A percentile compares a stretch with the other conserved stretches of the same genome.
These are phyloP conservation scores for Escallonia herrerae DNA, from an alignment of 129 eudicot genomes.

Conservation along the genomic window DNA sequence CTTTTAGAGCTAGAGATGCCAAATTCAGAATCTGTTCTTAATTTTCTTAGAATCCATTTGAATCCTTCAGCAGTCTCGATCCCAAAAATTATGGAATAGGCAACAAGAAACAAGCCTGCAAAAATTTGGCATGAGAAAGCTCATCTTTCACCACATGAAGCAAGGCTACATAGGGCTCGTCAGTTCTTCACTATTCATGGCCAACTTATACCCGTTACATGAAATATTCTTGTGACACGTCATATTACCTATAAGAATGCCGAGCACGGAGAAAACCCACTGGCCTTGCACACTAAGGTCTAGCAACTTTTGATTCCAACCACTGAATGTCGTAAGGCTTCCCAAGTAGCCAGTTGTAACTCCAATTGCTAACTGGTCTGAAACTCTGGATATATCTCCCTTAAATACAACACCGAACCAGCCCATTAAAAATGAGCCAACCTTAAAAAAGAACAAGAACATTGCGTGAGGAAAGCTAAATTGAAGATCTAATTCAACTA, in stretches of 20 bases:
- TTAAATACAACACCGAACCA: constrained; percentile 86
- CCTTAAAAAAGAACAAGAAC: constrained; percentile 23
- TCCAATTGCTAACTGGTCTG: constrained; percentile 78
- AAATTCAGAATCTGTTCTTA: constrained; percentile 11
- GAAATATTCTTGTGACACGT: not conserved
- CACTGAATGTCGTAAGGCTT: constrained; percentile 95
- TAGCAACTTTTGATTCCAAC: constrained; percentile 95
- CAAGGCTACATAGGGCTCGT: not conserved
- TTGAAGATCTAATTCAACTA: too few relatives aligned
- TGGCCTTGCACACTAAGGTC: constrained; percentile 67
- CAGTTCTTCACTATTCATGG: too few relatives aligned
- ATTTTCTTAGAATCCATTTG: constrained; percentile 31
- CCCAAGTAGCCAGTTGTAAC: constrained; percentile 84
- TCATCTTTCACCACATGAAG: not conserved
- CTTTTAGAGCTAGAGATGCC: not conserved
- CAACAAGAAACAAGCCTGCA: constrained; percentile 70
- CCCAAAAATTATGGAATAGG: constrained; percentile 59
- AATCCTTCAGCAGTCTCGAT: constrained; percentile 65
- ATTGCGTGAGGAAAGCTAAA: too few relatives aligned
- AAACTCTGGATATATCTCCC: constrained; percentile 50
- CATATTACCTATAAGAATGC: constrained; percentile 51
- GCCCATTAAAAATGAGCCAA: constrained; percentile 95
- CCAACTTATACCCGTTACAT: too few relatives aligned
- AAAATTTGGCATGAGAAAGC: constrained; percentile 6
- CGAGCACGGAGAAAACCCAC: constrained; percentile 72